These are phyloP conservation scores for Aspergillus clavatus DNA, from an alignment of 2,329 filamentous ascomycete genomes.

Conservation along the genomic window DNA sequence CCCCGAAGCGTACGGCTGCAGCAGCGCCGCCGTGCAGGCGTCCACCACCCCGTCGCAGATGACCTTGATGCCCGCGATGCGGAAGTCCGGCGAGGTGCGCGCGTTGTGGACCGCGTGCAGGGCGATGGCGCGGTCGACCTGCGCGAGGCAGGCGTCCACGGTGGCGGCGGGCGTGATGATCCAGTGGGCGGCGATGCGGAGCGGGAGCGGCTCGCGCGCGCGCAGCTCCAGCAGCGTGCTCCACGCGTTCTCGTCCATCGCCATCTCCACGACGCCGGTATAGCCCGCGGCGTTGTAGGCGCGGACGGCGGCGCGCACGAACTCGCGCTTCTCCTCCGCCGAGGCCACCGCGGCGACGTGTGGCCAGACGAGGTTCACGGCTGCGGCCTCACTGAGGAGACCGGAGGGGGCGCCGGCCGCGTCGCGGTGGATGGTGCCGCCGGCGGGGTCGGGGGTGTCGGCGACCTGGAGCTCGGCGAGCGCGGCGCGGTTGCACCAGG, in stretches of 20 bases:
- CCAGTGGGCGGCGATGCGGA: conserved; percentile 47
- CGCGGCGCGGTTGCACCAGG: conserved; percentile 48
- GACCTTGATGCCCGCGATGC: conserved; percentile 47
- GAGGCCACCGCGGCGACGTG: conserved; percentile 40
- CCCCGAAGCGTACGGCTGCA: conserved; percentile 36
- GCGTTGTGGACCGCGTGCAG: conserved; percentile 39
- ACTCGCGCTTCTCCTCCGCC: conserved; percentile 39
- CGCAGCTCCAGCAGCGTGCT: conserved; percentile 36
- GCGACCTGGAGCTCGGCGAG: conserved; percentile 42
- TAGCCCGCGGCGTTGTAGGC: conserved; percentile 45
- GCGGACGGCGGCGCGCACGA: conserved; percentile 38
- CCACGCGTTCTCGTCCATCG: conserved; percentile 48
- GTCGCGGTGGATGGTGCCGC: conserved; percentile 45
- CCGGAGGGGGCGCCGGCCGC: conserved; percentile 39
- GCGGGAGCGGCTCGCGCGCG: conserved; percentile 26
- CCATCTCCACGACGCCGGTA: conserved; percentile 49
- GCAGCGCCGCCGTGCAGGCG: conserved; percentile 32
- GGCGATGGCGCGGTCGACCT: conserved; percentile 45
- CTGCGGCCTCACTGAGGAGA: conserved; percentile 43
- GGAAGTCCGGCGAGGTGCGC: conserved; percentile 38
- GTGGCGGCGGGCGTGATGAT: conserved; percentile 41
- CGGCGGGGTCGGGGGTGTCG: conserved; percentile 38
- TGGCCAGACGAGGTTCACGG: conserved; percentile 46
- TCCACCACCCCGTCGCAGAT: conserved; percentile 50
- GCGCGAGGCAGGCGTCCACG: conserved; percentile 34